These are phyloP conservation scores for Diaporthe sp. DNA, from an alignment of 2,329 filamentous ascomycete genomes.

Conservation along the genomic window DNA sequence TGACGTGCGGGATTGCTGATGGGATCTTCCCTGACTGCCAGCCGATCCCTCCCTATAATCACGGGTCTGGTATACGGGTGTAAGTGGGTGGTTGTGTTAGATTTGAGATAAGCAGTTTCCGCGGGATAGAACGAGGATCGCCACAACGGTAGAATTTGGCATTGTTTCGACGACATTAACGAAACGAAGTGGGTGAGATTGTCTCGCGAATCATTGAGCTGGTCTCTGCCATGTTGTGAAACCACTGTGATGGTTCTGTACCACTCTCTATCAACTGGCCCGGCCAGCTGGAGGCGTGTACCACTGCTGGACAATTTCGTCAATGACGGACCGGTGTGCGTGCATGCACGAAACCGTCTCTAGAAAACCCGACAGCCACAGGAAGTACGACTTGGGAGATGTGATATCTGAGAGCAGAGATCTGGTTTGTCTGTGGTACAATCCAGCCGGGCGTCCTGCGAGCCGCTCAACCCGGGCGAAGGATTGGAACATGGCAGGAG, in stretches of 20 bases:
- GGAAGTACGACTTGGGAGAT: neutral
- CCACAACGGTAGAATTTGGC: slow-evolving; percentile 16
- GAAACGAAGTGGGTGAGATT: slow-evolving; percentile 28
- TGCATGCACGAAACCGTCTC: slow-evolving; percentile 4
- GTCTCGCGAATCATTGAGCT: slow-evolving; percentile 15
- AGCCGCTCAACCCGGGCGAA: slow-evolving; percentile 7
- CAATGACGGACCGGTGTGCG: slow-evolving; percentile 1
- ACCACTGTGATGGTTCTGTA: neutral
- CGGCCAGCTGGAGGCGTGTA: neutral
- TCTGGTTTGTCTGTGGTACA: slow-evolving; percentile 1
- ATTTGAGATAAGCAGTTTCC: slow-evolving; percentile 32
- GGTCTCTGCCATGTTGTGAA: slow-evolving; percentile 5
- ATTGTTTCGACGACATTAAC: slow-evolving; percentile 28
- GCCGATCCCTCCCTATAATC: slow-evolving; percentile 36
- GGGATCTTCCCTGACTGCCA: slow-evolving; percentile 38
- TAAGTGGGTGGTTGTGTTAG: slow-evolving; percentile 29
- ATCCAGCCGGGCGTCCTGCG: slow-evolving; percentile 5
- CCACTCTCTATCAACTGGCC: neutral
- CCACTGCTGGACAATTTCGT: slow-evolving; percentile 5
- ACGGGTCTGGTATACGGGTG: slow-evolving; percentile 21
- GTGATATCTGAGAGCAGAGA: slow-evolving; percentile 4
- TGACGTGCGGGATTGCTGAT: slow-evolving; percentile 39
- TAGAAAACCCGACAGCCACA: neutral
- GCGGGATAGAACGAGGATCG: slow-evolving; percentile 12
- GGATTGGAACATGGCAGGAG: slow-evolving; percentile 2